Evolutionary conservation across 176 grass and related monocot genomes (phyloP).

Genomic region (Aegilops speltoides): DNA sequence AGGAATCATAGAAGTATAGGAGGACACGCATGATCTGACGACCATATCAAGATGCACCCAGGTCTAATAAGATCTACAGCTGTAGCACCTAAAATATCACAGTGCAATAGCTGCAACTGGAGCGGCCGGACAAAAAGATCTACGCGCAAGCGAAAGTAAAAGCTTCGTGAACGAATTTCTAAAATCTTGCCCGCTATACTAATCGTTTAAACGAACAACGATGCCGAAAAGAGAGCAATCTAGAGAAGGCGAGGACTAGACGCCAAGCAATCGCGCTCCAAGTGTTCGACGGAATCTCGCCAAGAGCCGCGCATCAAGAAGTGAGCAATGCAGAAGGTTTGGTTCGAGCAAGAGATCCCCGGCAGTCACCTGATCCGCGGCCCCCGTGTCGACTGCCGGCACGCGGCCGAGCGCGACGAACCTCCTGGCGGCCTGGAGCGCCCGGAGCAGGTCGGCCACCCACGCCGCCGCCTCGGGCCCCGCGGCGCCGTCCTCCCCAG

Average conservation of each 20-base stretch:
- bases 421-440: constrained; percentile 63
- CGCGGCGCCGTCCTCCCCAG: background rate
- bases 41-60: background rate
- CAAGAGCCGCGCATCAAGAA: constrained; percentile 10
- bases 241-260: background rate
- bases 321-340: constrained; percentile 24
- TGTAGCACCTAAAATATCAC: background rate
- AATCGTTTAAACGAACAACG: background rate
- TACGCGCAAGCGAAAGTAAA: background rate
- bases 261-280: background rate
- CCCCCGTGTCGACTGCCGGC: background rate
- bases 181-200: background rate
- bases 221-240: background rate
- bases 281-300: constrained; percentile 29
- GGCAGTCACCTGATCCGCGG: constrained; percentile 40
- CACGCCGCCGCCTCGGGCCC: constrained; percentile 10
- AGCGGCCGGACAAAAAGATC: background rate
- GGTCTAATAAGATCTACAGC: background rate
- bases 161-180: background rate
- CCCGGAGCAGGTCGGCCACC: constrained; percentile 58
- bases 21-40: background rate
- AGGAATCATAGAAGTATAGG: background rate
- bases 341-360: background rate
- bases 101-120: background rate
- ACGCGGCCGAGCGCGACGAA: constrained; percentile 53